These are phyloP conservation scores for Pseudogymnoascus sp. DNA, from an alignment of 2,329 filamentous ascomycete genomes.

Conservation along the genomic window DNA sequence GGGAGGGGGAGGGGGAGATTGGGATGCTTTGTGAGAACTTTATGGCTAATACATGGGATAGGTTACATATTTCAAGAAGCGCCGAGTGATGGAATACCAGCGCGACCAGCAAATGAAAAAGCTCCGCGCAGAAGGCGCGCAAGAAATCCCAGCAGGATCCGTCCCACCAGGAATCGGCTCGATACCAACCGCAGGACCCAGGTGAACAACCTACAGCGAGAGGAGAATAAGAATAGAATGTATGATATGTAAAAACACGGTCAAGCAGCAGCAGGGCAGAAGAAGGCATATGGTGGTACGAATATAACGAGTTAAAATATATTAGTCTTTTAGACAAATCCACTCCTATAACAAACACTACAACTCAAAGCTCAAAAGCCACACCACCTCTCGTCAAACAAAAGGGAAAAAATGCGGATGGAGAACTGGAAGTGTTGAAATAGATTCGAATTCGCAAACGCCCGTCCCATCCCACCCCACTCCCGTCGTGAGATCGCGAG, in stretches of 20 bases:
- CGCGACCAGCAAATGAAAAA: slow-evolving; percentile 72
- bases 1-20: slow-evolving; percentile 22
- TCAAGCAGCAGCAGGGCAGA: neutral
- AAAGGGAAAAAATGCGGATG: neutral
- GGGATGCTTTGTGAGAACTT: neutral
- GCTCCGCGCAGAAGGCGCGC: slow-evolving; percentile 66
- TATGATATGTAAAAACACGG: slow-evolving; percentile 2
- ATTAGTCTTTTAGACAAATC: slow-evolving; percentile 2
- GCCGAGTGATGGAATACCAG: slow-evolving; percentile 84
- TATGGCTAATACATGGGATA: slow-evolving; percentile 29
- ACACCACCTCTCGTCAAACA: neutral
- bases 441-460: neutral
- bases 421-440: neutral
- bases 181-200: neutral
- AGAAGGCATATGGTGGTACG: neutral
- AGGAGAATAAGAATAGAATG: neutral
- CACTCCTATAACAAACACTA: slow-evolving; percentile 3
- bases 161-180: slow-evolving; percentile 7
- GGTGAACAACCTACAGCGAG: neutral
- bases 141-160: slow-evolving; percentile 39
- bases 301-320: slow-evolving; percentile 3
- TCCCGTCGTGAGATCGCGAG: slow-evolving; percentile 1
- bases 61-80: slow-evolving; percentile 98
- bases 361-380: neutral
- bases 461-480: neutral